Evolutionary conservation across 2,329 filamentous ascomycete species (phyloP).

Genomic region (Pseudogymnoascus sp.): DNA sequence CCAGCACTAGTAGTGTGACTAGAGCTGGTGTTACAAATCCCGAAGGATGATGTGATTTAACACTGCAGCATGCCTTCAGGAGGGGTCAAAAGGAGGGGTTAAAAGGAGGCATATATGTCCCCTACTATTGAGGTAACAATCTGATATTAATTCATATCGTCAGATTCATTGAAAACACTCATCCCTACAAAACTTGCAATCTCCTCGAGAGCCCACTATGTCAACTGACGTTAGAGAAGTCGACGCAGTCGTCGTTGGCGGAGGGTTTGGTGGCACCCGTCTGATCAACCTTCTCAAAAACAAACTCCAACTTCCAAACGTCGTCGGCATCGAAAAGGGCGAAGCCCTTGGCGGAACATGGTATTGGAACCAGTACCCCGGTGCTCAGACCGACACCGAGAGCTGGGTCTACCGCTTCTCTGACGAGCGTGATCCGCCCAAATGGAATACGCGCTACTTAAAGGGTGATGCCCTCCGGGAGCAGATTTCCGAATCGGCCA

Average conservation of each 20-base stretch:
- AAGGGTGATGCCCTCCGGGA: background rate
- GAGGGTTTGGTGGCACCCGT: conserved; percentile 20
- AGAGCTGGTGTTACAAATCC: background rate
- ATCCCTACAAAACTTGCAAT: background rate
- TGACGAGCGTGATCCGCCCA: background rate
- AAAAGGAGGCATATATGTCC: background rate
- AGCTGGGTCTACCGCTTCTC: conserved; percentile 17
- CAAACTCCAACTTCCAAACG: conserved; percentile 12
- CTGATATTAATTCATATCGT: background rate
- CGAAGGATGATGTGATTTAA: background rate
- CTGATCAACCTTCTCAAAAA: conserved; percentile 14
- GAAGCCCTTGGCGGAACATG: conserved; percentile 15
- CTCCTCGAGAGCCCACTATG: background rate
- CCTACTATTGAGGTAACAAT: background rate
- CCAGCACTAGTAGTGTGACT: no score
- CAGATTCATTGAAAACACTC: background rate
- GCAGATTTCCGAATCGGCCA: background rate
- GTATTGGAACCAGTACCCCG: conserved; percentile 22
- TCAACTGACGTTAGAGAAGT: background rate
- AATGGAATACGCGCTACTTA: background rate
- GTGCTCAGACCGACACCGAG: conserved; percentile 21
- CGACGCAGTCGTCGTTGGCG: conserved; percentile 26
- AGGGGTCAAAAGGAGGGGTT: background rate
- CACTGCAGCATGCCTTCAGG: background rate
- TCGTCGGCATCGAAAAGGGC: conserved; percentile 11